These are phyloP conservation scores for Syzygium oleosum DNA, from an alignment of 345 rosid species.

Conservation along the genomic window DNA sequence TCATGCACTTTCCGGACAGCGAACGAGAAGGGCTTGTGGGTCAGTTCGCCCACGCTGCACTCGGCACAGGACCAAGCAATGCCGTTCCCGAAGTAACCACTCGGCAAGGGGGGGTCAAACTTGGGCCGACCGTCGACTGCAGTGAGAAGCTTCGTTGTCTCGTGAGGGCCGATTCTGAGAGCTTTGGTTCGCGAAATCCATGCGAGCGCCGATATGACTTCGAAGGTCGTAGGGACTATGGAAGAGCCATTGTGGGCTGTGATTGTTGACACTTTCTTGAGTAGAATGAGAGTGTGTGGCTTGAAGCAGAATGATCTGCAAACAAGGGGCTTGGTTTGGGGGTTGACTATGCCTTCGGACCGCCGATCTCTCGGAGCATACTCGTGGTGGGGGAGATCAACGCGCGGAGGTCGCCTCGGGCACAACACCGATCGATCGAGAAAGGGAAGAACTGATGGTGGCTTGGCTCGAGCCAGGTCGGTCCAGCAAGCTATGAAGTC, in stretches of 20 bases:
- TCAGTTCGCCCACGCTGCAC: not conserved
- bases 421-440: not conserved
- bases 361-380: not conserved
- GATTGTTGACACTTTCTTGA: not conserved
- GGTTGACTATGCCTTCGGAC: accelerated
- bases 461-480: not conserved
- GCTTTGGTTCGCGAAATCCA: not conserved
- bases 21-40: not conserved
- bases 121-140: not conserved
- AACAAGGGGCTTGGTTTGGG: not conserved
- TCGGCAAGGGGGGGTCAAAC: not conserved
- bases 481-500: not conserved
- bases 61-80: not conserved
- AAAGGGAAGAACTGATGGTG: not conserved
- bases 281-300: not conserved
- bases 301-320: not conserved
- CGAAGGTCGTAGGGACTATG: not conserved
- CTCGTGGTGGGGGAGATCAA: not conserved
- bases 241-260: not conserved
- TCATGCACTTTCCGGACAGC: not conserved
- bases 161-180: not conserved
- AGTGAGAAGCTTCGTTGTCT: not conserved
- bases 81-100: not conserved
- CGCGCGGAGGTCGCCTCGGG: not conserved
- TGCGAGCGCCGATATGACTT: not conserved